These are phyloP conservation scores for Hippophae tibetana DNA, from an alignment of 306 rosid species.

Conservation along the genomic window DNA sequence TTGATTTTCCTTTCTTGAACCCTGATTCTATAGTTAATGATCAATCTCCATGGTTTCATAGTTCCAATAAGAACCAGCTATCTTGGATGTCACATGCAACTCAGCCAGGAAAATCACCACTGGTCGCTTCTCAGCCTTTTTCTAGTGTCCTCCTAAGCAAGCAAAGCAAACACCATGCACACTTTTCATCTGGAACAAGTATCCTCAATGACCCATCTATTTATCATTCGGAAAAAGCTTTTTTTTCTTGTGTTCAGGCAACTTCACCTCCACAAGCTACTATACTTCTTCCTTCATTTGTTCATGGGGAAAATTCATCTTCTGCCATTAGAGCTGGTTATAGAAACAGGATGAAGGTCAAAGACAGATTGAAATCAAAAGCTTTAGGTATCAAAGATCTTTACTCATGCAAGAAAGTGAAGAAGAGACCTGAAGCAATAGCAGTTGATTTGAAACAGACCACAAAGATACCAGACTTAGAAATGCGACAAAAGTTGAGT, in stretches of 20 bases:
- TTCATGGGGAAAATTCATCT: constrained; percentile 17
- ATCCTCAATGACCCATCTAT: constrained; percentile 29
- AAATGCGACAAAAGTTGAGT: constrained; percentile 23
- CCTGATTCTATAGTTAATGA: constrained; percentile 39
- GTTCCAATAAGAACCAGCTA: constrained; percentile 35
- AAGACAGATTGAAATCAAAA: constrained; percentile 45
- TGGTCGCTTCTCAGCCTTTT: constrained; percentile 32
- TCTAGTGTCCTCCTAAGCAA: constrained; percentile 11
- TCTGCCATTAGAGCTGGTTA: constrained; percentile 23
- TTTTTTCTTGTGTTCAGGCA: constrained; percentile 30
- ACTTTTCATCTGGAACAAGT: constrained; percentile 34
- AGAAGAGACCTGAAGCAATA: constrained; percentile 36
- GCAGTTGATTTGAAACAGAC: constrained; percentile 39
- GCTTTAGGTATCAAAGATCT: constrained; percentile 33
- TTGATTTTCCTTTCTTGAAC: constrained; percentile 61
- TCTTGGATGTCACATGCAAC: constrained; percentile 52
- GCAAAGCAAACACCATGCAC: constrained; percentile 31
- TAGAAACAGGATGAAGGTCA: constrained; percentile 28
- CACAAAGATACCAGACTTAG: constrained; percentile 27
- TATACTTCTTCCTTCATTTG: constrained; percentile 32
- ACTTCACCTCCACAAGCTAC: constrained; percentile 37
- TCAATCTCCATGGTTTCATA: constrained; percentile 43
- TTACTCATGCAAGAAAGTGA: constrained; percentile 36
- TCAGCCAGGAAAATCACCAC: constrained; percentile 34
- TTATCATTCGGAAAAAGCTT: constrained; percentile 36